Percentiles rank a stretch among this genome's conserved stretches.
Evolutionary conservation across 2,329 filamentous ascomycete species (phyloP).

Genomic region (Cladosporium colombiae): DNA sequence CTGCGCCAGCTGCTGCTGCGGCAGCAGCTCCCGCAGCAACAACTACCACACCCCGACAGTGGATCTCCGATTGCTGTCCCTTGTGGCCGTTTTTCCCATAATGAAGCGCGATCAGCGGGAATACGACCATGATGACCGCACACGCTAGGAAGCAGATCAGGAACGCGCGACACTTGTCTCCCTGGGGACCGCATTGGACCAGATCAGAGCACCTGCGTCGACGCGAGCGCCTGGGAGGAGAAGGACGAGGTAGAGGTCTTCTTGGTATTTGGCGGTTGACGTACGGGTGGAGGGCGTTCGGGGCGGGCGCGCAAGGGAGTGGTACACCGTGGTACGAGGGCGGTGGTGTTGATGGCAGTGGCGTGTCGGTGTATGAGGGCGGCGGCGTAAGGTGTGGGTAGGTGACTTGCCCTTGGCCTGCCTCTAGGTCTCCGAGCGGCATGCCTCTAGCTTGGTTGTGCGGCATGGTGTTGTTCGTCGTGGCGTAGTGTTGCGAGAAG

Average conservation of each 20-base stretch:
- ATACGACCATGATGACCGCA: not conserved
- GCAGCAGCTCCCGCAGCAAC: not conserved
- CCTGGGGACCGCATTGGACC: not conserved
- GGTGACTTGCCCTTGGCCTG: not conserved
- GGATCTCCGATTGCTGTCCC: not conserved
- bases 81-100: not conserved
- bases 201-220: not conserved
- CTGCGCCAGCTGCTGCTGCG: not conserved
- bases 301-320: not conserved
- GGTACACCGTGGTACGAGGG: not conserved
- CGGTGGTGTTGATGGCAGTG: not conserved
- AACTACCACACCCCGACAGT: not conserved
- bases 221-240: not conserved
- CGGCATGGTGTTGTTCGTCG: not conserved
- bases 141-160: not conserved
- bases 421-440: not conserved
- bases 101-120: not conserved
- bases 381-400: not conserved
- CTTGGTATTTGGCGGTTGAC: not conserved
- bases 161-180: not conserved
- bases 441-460: not conserved
- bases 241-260: not conserved
- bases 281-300: not conserved
- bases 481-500: not conserved
- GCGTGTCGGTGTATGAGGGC: not conserved